Evolutionary conservation across 148 eudicot genomes (phyloP).

Genomic region (Camellia japonica): DNA sequence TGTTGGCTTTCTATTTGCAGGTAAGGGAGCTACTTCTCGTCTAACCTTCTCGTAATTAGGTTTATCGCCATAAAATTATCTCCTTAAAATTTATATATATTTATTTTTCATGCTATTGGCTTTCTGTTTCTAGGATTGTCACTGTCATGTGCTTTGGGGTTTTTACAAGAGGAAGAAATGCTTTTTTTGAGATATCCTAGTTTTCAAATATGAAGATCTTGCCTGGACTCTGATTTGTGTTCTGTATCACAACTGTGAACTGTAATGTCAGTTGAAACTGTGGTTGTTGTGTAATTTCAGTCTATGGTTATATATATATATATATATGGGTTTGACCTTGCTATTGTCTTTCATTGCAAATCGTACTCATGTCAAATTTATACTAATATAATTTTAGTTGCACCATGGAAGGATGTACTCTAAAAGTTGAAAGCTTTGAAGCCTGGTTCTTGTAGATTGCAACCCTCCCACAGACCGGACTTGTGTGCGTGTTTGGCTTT

Average conservation of each 20-base stretch:
- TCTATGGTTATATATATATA: no score
- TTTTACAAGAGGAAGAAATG: background rate
- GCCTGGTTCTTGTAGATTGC: no score
- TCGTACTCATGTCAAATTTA: no score
- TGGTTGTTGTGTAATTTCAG: no score
- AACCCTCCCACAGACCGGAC: no score
- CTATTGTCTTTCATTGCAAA: no score
- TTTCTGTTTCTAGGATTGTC: background rate
- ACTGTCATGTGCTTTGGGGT: background rate
- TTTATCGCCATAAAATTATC: background rate
- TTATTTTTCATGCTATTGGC: background rate
- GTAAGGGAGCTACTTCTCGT: background rate
- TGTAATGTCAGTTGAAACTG: no score
- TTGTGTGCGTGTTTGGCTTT: no score
- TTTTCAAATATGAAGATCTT: background rate
- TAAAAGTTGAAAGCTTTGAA: background rate
- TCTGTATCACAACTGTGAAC: no score
- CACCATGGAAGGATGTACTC: conserved; percentile 21
- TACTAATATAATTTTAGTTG: no score
- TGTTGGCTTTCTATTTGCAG: background rate
- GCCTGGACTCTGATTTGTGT: background rate
- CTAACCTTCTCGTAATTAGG: background rate
- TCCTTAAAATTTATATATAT: background rate
- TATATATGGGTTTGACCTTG: no score
- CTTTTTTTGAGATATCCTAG: background rate